Base-by-base conservation (phyloP, 1,284 basidiomycete genomes). In the Peniophora sp. region DNA sequence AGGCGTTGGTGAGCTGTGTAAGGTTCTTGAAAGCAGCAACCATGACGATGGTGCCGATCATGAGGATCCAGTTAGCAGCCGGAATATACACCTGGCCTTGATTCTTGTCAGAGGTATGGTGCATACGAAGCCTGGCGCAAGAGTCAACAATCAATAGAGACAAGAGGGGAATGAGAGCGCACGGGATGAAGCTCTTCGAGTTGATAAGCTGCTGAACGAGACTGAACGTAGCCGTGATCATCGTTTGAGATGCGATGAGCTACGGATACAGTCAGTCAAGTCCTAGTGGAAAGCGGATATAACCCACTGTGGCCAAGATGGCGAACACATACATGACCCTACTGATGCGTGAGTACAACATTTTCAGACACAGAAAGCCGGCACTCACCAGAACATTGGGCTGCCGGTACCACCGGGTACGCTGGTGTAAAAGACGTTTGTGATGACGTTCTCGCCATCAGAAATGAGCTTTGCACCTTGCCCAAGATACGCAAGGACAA, bases 151-250 rank as follows among this genome's bases (percentile, higher is more conserved):
- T 17, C 10, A 8, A 14, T 27, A 35, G n/a, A 20, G 24, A 12
- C 10, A 27, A 32, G 34, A 19, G 12, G 20, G 50, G 5, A 19
- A n/a, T 56, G 58, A 32, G 17, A 3, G 23, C 55, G 17, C 56
- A 71, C 49, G 78, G 73, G 2, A 80, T 80, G 53, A 85, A 72
- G 48, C 72, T 72, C 52, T 77, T 76, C 62, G 77, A 71, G 57
- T 79, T 79, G 53, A 85, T 74, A 36, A 85, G 65, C 64, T 86
- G 83, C 54, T 85, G 81, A 14, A 78, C 59, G 32, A 85, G 66
- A 56, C 76, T 80, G 69, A 85, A 86, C 0, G 78, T 78, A 0
- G 80, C 83, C 0, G 83, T 81, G 56, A 86, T 85, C 74, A 85
- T 74, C 8, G 83, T 80, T 67, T 83, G 79, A 1, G 80, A 81